Evolutionary conservation across 225 moss, liverwort and hornwort species (phyloP).

Genomic region (Rhytidiadelphus loreus): DNA sequence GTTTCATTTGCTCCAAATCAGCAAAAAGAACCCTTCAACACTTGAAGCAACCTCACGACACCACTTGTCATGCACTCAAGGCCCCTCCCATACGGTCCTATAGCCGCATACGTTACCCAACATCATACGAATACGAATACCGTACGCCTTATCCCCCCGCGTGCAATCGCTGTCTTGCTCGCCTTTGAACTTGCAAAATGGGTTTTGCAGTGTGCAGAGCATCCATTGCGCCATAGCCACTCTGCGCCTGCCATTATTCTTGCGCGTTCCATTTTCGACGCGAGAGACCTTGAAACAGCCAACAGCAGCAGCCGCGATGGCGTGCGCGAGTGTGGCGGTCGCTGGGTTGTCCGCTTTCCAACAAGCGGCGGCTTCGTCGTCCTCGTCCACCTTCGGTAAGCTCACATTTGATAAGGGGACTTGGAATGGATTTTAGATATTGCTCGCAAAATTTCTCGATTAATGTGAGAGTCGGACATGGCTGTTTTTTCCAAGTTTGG

Average conservation of each 20-base stretch:
- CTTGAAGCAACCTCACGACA: background rate
- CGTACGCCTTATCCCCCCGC: slow-evolving; percentile 7
- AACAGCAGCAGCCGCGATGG: slow-evolving; percentile 1
- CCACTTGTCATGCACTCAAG: background rate
- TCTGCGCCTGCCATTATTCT: background rate
- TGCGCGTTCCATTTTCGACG: background rate
- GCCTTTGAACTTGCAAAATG: background rate
- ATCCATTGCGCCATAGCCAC: background rate
- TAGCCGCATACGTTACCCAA: background rate
- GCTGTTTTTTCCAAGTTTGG: background rate
- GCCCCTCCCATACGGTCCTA: background rate
- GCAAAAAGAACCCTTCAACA: background rate
- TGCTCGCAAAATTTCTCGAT: background rate
- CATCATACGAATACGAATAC: background rate
- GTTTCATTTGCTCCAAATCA: background rate
- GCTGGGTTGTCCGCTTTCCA: slow-evolving; percentile 30
- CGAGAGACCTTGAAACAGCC: background rate
- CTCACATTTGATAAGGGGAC: background rate
- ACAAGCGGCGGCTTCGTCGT: slow-evolving; percentile 25
- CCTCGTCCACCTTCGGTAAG: slow-evolving; percentile 10
- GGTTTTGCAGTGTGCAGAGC: background rate
- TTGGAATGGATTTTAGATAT: background rate
- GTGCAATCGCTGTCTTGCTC: background rate
- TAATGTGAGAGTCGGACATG: background rate
- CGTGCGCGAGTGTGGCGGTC: slow-evolving; percentile 31